These are phyloP conservation scores for Knoxia roxburghii DNA, from an alignment of 257 asterid genomes.

Conservation along the genomic window DNA sequence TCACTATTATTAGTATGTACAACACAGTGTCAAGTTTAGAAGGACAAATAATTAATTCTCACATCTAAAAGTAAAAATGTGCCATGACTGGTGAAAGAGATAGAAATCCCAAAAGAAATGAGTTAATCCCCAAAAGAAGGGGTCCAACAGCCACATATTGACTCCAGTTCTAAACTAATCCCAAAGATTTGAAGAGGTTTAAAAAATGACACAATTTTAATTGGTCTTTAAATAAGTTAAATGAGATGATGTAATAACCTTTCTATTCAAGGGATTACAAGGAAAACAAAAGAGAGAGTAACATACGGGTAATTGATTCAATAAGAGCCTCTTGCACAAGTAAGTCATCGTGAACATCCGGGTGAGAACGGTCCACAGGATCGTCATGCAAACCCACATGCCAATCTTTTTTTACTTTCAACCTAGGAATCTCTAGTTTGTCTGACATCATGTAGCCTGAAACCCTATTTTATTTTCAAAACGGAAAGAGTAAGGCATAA, in stretches of 20 bases:
- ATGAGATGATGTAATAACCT: not conserved
- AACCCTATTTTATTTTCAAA: constrained; percentile 41
- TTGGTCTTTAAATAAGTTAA: not conserved
- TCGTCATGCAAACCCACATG: constrained; percentile 81
- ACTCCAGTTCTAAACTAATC: not conserved
- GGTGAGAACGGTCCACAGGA: constrained; percentile 87
- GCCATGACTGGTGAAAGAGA: not conserved
- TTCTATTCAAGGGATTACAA: not conserved
- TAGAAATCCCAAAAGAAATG: not conserved
- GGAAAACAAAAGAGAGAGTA: constrained; percentile 6
- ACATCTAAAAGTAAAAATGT: too few relatives aligned
- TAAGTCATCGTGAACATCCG: constrained; percentile 83
- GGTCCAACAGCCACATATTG: not conserved
- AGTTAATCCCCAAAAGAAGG: too few relatives aligned
- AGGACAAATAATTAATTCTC: too few relatives aligned
- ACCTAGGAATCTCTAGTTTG: constrained; percentile 81
- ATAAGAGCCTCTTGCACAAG: constrained; percentile 57
- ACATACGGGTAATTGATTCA: constrained; percentile 54
- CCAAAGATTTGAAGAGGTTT: not conserved
- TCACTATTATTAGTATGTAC: not conserved
- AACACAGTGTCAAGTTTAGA: not conserved
- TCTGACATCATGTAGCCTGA: constrained; percentile 96
- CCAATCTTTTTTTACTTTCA: constrained; percentile 94
- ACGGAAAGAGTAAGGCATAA: constrained; percentile 14
- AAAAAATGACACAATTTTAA: not conserved